Evolutionary conservation across 371 early-diverging fungal genomes (phyloP).

Genomic region (Parasitella parasitica): DNA sequence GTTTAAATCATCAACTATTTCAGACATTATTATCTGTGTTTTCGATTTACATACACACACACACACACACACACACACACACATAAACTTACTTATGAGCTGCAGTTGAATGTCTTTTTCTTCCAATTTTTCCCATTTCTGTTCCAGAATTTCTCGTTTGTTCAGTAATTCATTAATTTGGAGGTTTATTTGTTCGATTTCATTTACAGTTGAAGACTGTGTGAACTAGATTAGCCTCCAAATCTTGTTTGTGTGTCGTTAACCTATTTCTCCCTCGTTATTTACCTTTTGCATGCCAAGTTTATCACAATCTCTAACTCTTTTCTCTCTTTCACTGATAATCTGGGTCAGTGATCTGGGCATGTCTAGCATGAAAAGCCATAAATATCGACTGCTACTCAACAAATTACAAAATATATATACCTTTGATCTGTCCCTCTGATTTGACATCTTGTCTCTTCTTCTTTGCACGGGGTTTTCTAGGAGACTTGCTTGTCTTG

Average conservation of each 20-base stretch:
- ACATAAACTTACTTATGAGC: conserved; percentile 21
- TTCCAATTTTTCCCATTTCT: conserved; percentile 56
- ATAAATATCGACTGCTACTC: background rate
- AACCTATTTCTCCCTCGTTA: background rate
- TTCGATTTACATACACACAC: background rate
- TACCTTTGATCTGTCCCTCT: conserved; percentile 7
- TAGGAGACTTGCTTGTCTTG: conserved; percentile 28
- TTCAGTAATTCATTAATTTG: conserved; percentile 56
- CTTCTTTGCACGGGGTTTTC: conserved; percentile 29
- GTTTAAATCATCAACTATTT: conserved; percentile 39
- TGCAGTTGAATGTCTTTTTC: conserved; percentile 50
- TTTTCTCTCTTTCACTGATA: conserved; percentile 53
- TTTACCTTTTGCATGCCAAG: conserved; percentile 54
- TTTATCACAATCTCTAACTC: conserved; percentile 51
- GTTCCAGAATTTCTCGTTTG: conserved; percentile 51
- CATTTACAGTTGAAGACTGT: conserved; percentile 48
- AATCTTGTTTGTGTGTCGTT: background rate
- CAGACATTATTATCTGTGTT: background rate
- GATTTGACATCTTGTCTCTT: conserved; percentile 32
- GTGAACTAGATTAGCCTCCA: background rate
- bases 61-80: too few relatives aligned
- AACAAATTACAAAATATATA: background rate
- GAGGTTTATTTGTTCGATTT: conserved; percentile 63
- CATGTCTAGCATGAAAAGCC: background rate
- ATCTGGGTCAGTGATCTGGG: conserved; percentile 33